Conservation (phyloP, 495 filamentous ascomycete species). For the Penicillium diatomitis region DNA sequence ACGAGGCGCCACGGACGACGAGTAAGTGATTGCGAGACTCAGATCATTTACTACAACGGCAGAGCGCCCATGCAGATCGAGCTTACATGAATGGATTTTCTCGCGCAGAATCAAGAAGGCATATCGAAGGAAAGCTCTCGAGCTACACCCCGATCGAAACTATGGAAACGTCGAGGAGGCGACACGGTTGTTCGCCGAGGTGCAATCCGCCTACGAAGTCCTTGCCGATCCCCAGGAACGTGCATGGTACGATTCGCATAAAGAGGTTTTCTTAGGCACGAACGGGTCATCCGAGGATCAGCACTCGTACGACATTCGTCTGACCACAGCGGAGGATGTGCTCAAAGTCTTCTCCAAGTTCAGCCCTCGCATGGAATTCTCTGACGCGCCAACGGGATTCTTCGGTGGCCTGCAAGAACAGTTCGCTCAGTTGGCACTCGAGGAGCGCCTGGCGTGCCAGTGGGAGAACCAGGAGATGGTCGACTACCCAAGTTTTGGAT, state of each 20-base stretch:
- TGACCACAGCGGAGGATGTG: constrained; percentile 74
- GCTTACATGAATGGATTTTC: neutral
- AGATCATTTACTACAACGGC: too few relatives aligned
- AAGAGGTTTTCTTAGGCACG: constrained; percentile 67
- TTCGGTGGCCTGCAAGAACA: constrained; percentile 64
- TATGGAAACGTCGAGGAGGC: constrained; percentile 74
- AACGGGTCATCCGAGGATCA: constrained; percentile 31
- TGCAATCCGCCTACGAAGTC: constrained; percentile 89
- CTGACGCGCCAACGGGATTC: constrained; percentile 70
- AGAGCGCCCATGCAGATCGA: too few relatives aligned
- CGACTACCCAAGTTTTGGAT: constrained; percentile 76
- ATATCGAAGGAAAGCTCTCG: constrained; percentile 82
- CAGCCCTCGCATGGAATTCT: constrained; percentile 64
- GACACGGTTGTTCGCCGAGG: constrained; percentile 77
- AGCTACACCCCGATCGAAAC: constrained; percentile 93
- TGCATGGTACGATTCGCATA: constrained; percentile 95
- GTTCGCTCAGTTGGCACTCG: constrained; percentile 72
- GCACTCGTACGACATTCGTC: constrained; percentile 52
- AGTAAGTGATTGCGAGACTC: constrained; percentile 44
- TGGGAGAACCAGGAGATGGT: constrained; percentile 50
- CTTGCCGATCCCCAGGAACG: constrained; percentile 93
- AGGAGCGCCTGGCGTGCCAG: constrained; percentile 65
- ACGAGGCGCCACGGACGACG: constrained; percentile 65
- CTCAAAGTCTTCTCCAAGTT: constrained; percentile 65
- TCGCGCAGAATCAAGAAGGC: constrained; percentile 76